Evolutionary conservation across 2,329 filamentous ascomycete species (phyloP), one percentile per base, ranked within the genome.

Genomic region (Acrocalymma vagum): DNA sequence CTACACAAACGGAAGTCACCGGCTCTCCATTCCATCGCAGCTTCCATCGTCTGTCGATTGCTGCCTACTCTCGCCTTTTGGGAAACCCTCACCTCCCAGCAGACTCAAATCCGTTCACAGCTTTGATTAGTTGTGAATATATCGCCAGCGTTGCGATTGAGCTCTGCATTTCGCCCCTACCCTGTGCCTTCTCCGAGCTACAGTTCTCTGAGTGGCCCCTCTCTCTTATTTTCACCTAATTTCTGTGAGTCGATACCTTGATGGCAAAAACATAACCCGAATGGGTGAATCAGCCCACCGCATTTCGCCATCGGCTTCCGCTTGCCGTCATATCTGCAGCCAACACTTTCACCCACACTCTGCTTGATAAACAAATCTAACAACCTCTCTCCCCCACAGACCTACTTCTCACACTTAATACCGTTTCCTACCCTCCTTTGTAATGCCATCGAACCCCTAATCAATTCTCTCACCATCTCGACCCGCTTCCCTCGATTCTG

Each of bases 401-500:
- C 33, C 27, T 41, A 35, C n/a, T n/a, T n/a, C n/a, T n/a, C n/a
- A n/a, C 34, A 23, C 29, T 35, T 40, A 32, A 38, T 29, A 22
- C 55, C 45, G 40, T 53, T 51, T 58, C 55, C 57, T 63, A 59
- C 50, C 53, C 49, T 53, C 60, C 58, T 60, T 71, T 69, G 66
- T 76, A 73, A 77, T 76, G 73, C 63, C 49, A 60, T 52, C 55
- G 45, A 62, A 62, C 60, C 57, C 62, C 53, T 74, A 65, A 70
- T 51, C 42, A 44, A 53, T 50, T 51, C 52, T 40, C 49, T 55
- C 51, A 42, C 55, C 45, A 62, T 55, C 60, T 67, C 62, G 55
- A 64, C 51, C 61, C 53, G 57, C 62, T 59, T 55, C 50, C 37
- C 23, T 45, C 45, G 46, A 54, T 52, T 54, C 50, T 50, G 44